Evolutionary conservation across 116 monocot species (phyloP).

Genomic region (Posidonia oceanica): DNA sequence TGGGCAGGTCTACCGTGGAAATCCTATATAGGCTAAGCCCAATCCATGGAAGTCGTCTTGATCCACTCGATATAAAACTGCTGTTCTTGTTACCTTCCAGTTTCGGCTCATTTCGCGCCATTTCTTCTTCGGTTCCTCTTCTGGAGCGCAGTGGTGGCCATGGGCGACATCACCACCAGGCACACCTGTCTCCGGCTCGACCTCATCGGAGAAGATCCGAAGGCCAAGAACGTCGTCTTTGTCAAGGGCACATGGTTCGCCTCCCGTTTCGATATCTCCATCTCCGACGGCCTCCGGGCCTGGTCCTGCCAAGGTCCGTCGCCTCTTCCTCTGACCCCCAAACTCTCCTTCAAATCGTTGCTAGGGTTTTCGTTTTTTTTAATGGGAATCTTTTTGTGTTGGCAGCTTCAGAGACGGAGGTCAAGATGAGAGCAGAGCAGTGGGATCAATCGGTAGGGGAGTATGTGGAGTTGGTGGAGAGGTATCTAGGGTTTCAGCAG

Average conservation of each 20-base stretch:
- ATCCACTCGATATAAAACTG: too few species aligned
- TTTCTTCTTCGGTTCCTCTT: too few species aligned
- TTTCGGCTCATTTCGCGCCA: too few species aligned
- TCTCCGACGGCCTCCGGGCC: conserved; percentile 67
- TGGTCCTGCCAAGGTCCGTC: conserved; percentile 53
- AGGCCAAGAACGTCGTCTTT: conserved; percentile 12
- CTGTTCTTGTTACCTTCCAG: too few species aligned
- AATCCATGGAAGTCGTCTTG: too few species aligned
- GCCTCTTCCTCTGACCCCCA: not conserved
- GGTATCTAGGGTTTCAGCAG: conserved; percentile 71
- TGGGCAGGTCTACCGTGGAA: too few species aligned
- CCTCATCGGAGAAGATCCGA: conserved; percentile 9
- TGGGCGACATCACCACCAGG: not conserved
- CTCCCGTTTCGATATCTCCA: conserved; percentile 53
- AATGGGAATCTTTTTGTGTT: not conserved
- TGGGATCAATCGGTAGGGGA: conserved; percentile 70
- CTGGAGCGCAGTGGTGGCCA: too few species aligned
- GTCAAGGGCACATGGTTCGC: conserved; percentile 21
- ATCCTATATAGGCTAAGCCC: too few species aligned
- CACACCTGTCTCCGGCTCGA: conserved; percentile 16
- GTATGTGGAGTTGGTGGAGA: conserved; percentile 61
- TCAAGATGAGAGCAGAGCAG: conserved; percentile 62
- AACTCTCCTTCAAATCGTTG: not conserved
- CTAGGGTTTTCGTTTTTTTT: not conserved
- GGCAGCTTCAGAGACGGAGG: conserved; percentile 62